phyloP scores from a whole-genome alignment of 2,329 filamentous ascomycete species.

The Botrytis cinerea region DNA sequence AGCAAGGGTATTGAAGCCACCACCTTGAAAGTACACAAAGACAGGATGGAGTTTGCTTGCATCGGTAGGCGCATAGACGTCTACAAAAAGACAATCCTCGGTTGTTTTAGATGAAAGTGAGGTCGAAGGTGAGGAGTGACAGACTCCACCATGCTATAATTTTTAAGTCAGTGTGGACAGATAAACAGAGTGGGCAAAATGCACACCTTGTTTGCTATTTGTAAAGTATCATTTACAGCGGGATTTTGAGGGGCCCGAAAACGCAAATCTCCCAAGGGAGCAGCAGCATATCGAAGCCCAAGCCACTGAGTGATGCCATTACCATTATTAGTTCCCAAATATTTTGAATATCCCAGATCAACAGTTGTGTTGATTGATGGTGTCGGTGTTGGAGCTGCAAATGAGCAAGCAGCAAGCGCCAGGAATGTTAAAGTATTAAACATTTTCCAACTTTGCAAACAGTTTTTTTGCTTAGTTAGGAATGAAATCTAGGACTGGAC shows the following conservation, averaged over 20 bases:
- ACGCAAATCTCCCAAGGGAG: conserved; percentile 64
- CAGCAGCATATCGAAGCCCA: conserved; percentile 72
- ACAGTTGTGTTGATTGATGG: conserved; percentile 42
- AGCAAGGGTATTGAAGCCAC: conserved; percentile 57
- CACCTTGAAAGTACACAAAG: conserved; percentile 60
- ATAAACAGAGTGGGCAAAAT: background rate
- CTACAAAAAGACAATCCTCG: conserved; percentile 71
- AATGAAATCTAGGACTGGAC: background rate
- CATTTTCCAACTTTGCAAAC: background rate
- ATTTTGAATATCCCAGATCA: conserved; percentile 66
- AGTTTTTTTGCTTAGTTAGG: background rate
- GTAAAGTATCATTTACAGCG: conserved; percentile 27
- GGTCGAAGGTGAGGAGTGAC: conserved; percentile 36
- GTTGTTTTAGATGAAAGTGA: conserved; percentile 40
- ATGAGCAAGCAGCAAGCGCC: background rate
- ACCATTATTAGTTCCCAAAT: conserved; percentile 55
- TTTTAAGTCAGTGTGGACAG: background rate
- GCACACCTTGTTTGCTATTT: conserved; percentile 37
- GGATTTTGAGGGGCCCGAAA: conserved; percentile 71
- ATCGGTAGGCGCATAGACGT: conserved; percentile 61
- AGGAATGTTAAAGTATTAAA: background rate
- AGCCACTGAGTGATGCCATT: conserved; percentile 71
- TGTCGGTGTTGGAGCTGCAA: conserved; percentile 5
- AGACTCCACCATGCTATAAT: conserved; percentile 35
- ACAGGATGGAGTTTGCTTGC: conserved; percentile 57